Percentiles rank a stretch among this genome's conserved stretches.
These are phyloP conservation scores for Gorgonomyces haynaldii DNA, from an alignment of 192 early-diverging fungal species.

Conservation along the genomic window DNA sequence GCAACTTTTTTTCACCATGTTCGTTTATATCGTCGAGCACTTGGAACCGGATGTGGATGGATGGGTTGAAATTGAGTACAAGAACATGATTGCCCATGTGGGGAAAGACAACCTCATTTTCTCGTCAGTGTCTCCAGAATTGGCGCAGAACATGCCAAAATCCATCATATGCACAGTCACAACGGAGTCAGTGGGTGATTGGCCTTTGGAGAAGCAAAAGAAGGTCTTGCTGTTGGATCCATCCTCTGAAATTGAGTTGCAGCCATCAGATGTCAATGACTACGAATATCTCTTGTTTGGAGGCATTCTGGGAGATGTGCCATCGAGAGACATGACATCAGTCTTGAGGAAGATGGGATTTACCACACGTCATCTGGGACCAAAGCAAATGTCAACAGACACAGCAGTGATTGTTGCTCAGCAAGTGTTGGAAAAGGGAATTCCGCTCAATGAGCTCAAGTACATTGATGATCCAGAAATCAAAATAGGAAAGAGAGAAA, in stretches of 20 bases:
- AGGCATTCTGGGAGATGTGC: constrained; percentile 57
- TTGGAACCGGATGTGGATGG: constrained; percentile 58
- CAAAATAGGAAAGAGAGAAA: constrained; percentile 52
- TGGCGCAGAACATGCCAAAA: constrained; percentile 22
- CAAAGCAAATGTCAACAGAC: constrained; percentile 78
- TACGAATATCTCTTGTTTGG: constrained; percentile 74
- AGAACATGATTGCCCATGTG: constrained; percentile 55
- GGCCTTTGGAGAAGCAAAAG: constrained; percentile 29
- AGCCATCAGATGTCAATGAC: constrained; percentile 51
- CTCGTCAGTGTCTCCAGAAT: constrained; percentile 37
- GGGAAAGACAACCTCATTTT: constrained; percentile 52
- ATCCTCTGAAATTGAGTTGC: constrained; percentile 36
- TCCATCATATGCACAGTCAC: constrained; percentile 23
- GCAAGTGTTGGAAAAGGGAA: constrained; percentile 51
- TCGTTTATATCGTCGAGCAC: constrained; percentile 66
- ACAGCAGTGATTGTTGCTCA: constrained; percentile 66
- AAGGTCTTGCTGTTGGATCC: constrained; percentile 66
- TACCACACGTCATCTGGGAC: constrained; percentile 56
- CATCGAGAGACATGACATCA: constrained; percentile 36
- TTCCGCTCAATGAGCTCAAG: constrained; percentile 45
- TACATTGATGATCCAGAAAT: constrained; percentile 69
- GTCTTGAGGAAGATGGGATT: constrained; percentile 57
- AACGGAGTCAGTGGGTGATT: constrained; percentile 8
- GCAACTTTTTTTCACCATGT: constrained; percentile 1
- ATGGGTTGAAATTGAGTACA: constrained; percentile 49